phyloP scores from a whole-genome alignment of 108 stramenopile species.

The Fragilariopsis cylindrus region DNA sequence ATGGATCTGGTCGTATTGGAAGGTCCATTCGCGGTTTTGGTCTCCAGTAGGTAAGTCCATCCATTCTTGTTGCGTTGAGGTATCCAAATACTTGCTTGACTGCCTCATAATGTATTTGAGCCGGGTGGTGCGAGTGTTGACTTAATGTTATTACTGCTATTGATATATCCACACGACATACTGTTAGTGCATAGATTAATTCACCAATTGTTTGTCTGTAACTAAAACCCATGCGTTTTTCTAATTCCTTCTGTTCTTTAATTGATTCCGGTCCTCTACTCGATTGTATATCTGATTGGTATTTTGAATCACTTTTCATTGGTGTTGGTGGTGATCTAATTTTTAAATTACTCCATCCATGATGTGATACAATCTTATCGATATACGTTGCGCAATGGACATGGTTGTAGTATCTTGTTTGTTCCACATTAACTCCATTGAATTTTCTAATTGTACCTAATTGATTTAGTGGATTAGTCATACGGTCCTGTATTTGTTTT shows the following conservation, averaged over 20 bases:
- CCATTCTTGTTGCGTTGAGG: background rate
- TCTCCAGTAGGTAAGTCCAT: constrained; percentile 2
- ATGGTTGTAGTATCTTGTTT: constrained; percentile 28
- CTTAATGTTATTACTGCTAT: constrained; percentile 11
- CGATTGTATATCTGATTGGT: background rate
- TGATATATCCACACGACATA: constrained; percentile 17
- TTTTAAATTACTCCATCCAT: background rate
- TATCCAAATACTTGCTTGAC: background rate
- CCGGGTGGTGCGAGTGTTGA: background rate
- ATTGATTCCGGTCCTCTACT: background rate
- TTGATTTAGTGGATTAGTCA: constrained; percentile 31
- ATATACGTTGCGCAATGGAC: constrained; percentile 31
- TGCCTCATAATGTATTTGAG: background rate
- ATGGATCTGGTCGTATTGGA: background rate
- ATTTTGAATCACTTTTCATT: background rate
- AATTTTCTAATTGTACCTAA: constrained; percentile 25
- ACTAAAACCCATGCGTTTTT: constrained; percentile 18
- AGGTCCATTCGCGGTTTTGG: background rate
- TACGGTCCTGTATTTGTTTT: background rate
- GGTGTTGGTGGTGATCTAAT: background rate
- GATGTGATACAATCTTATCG: constrained; percentile 21
- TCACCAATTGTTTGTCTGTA: constrained; percentile 33
- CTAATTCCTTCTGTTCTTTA: constrained; percentile 4
- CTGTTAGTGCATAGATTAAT: constrained; percentile 31
- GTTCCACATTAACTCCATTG: constrained; percentile 33